Conservation (phyloP, 495 filamentous ascomycete species). For the Xylaria intraflava region DNA sequence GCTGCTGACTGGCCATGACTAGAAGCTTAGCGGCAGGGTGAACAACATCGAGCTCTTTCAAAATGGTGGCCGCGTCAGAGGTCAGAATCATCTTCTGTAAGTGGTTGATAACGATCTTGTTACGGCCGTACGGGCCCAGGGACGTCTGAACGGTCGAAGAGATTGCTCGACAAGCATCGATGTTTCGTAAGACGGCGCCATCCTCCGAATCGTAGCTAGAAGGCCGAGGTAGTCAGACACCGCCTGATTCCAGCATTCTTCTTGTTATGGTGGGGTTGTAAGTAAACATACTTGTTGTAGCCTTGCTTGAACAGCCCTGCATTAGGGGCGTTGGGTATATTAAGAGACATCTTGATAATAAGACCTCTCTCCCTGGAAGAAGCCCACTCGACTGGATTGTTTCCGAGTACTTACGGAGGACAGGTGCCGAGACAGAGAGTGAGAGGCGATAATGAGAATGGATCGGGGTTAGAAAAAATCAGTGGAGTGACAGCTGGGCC, state of each 20-base stretch:
- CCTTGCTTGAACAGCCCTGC: constrained; percentile 91
- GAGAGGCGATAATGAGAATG: not conserved
- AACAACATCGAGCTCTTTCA: constrained; percentile 95
- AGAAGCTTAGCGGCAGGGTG: constrained; percentile 96
- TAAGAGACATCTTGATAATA: constrained; percentile 72
- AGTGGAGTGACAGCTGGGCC: constrained; percentile 6
- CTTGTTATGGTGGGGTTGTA: constrained; percentile 18
- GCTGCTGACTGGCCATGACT: constrained; percentile 99
- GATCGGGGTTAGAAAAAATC: constrained; percentile 7
- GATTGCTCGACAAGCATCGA: constrained; percentile 96
- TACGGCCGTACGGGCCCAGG: constrained; percentile 93
- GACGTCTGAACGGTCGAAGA: constrained; percentile 94
- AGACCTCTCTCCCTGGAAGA: constrained; percentile 1
- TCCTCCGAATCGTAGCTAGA: constrained; percentile 94
- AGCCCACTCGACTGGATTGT: constrained; percentile 2
- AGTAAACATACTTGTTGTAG: constrained; percentile 76
- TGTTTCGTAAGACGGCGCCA: constrained; percentile 96
- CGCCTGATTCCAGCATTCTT: not conserved
- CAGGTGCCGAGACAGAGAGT: not conserved
- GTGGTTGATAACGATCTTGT: constrained; percentile 99
- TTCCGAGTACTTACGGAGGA: constrained; percentile 2
- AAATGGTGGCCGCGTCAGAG: constrained; percentile 93
- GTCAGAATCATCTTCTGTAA: constrained; percentile 99
- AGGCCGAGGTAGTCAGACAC: constrained; percentile 8
- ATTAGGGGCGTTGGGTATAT: constrained; percentile 88